Percentiles rank a stretch among this genome's conserved stretches.
Conservation (phyloP, 495 filamentous ascomycete genomes). For the Penicillium samsonianum region DNA sequence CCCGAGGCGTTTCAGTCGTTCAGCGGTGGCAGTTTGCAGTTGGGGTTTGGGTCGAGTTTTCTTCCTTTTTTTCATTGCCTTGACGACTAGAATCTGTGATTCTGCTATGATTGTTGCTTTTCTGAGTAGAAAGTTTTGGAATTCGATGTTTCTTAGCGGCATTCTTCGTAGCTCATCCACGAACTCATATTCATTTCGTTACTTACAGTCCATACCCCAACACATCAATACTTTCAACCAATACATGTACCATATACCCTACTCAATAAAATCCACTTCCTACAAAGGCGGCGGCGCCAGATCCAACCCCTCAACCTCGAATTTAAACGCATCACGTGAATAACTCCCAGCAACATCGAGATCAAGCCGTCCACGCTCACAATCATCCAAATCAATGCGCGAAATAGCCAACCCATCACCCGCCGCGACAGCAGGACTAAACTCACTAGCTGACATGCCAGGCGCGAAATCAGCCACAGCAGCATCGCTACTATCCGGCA, state of each 20-base stretch:
- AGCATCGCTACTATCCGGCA: conserved; percentile 19
- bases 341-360: conserved; percentile 77
- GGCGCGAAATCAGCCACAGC: conserved; percentile 3
- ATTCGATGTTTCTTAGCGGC: background rate
- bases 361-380: conserved; percentile 61
- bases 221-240: background rate
- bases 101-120: conserved; percentile 11
- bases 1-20: conserved; percentile 9
- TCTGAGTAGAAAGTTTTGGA: background rate
- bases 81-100: conserved; percentile 9
- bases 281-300: conserved; percentile 60
- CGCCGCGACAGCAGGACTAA: background rate
- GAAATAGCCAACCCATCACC: conserved; percentile 45
- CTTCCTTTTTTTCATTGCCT: background rate
- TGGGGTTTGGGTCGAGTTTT: background rate
- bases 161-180: conserved; percentile 1
- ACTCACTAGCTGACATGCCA: conserved; percentile 1
- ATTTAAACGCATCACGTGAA: conserved; percentile 77
- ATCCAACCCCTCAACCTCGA: conserved; percentile 74
- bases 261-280: background rate
- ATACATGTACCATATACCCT: background rate
- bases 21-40: background rate
- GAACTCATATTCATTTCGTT: background rate
- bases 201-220: background rate
- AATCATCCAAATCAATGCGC: conserved; percentile 64